Percentiles rank a stretch among this genome's conserved stretches.
Evolutionary conservation across 495 filamentous ascomycete species (phyloP).

Genomic region (Paragyromitra xinjiangensis): DNA sequence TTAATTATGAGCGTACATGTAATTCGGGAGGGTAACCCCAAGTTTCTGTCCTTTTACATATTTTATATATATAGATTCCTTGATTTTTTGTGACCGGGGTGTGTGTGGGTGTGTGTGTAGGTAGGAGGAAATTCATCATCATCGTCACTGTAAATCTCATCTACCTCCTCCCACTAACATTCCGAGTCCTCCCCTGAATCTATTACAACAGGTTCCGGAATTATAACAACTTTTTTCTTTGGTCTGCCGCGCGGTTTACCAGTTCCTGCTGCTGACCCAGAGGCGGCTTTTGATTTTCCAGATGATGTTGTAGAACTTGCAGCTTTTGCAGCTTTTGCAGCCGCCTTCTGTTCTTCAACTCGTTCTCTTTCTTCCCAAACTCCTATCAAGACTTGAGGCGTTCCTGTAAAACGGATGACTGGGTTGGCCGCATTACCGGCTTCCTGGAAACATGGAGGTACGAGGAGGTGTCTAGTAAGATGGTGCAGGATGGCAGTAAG

Average conservation of each 20-base stretch:
- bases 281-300: not conserved
- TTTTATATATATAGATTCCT: not conserved
- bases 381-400: too few relatives aligned
- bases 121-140: not conserved
- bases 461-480: too few relatives aligned
- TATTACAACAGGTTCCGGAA: not conserved
- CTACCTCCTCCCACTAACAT: not conserved
- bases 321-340: not conserved
- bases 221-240: not conserved
- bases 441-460: too few relatives aligned
- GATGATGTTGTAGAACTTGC: not conserved
- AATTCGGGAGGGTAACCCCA: too few relatives aligned
- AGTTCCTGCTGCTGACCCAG: not conserved
- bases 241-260: not conserved
- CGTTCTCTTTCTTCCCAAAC: not conserved
- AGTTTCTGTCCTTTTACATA: too few relatives aligned
- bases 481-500: too few relatives aligned
- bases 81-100: not conserved
- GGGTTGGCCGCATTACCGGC: too few relatives aligned
- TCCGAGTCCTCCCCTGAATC: not conserved
- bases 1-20: too few relatives aligned
- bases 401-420: too few relatives aligned
- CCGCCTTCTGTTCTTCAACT: not conserved
- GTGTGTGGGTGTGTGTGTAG: too few relatives aligned
- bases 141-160: not conserved